Base-by-base conservation (phyloP, 2,329 filamentous ascomycete species). In the Neofusicoccum kwambonambiense region DNA sequence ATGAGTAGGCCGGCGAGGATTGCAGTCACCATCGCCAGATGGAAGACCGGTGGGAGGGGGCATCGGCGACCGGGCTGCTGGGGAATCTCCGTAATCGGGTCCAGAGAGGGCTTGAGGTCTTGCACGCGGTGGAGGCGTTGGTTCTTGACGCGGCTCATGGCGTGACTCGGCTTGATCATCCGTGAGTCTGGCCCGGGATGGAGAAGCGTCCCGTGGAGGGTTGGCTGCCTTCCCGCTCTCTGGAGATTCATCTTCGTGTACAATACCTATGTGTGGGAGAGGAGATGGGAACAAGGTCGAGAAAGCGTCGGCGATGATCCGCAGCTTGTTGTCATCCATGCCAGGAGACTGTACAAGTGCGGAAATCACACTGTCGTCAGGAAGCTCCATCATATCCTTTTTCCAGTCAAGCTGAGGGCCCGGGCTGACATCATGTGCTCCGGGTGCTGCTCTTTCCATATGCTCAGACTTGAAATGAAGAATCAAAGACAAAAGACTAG, bases 391-490 rank as follows among this genome's bases (percentile, higher is more conserved):
- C 85, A 89, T 87, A 65, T 87, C 82, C 64, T 79, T 80, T 66
- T 82, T 84, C 87, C 87, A 89, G 69, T 88, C 83, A 35, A 78
- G 70, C 11, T 72, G 69, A 31, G 67, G 50, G 4, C 22, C 54
- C 19, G 63, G 56, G 35, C 47, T 65, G 27, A 45, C 27, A 9
- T 65, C 42, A 22, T 35, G 50, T 11, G 49, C 42, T 37, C 41
- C 44, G 7, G 41, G 41, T 22, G 67, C 70, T 15, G 70, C 66
- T 12, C 73, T 57, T 66, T 73, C 66, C 67, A 77, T 69, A 73
- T 87, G 83, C 64, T 87, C 87, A 68, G 88, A 84, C 64, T 83
- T 84, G 67, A 85, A 83, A 64, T 91, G 82, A 61, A 84, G 82
- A 34, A 86, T 82, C 15, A 90, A 77, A n/a, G 84, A 85, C 66